Percentiles rank a stretch among this genome's conserved stretches.
Conservation (phyloP, 495 filamentous ascomycete genomes). For the Aspergillus incahuasiensis region DNA sequence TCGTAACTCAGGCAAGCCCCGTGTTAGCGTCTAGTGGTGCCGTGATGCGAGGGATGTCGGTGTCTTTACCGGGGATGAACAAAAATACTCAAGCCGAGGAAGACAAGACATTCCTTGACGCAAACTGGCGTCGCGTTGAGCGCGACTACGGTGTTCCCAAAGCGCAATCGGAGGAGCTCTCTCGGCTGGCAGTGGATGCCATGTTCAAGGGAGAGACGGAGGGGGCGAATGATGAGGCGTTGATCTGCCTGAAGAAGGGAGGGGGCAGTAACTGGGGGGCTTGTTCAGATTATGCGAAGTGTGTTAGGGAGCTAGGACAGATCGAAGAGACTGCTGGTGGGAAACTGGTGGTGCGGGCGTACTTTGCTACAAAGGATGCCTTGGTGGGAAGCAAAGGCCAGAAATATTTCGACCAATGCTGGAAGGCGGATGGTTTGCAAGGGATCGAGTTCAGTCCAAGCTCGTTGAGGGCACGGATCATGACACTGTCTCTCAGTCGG, state of each 20-base stretch:
- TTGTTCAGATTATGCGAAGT: conserved; percentile 28
- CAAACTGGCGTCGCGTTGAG: conserved; percentile 18
- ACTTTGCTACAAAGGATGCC: conserved; percentile 26
- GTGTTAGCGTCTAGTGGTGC: conserved; percentile 20
- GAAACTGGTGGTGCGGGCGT: conserved; percentile 17
- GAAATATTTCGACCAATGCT: conserved; percentile 31
- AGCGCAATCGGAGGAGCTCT: conserved; percentile 21
- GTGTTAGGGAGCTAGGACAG: conserved; percentile 15
- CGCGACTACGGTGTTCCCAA: conserved; percentile 17
- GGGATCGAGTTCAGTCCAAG: conserved; percentile 17
- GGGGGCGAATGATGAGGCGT: conserved; percentile 32
- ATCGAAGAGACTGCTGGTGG: background rate
- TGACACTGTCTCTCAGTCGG: conserved; percentile 25
- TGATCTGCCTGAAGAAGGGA: conserved; percentile 28
- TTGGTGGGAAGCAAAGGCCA: conserved; percentile 29
- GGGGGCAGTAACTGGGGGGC: conserved; percentile 21
- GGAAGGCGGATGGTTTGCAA: conserved; percentile 12
- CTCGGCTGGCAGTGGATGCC: conserved; percentile 11
- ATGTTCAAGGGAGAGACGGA: conserved; percentile 27
- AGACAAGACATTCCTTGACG: conserved; percentile 7
- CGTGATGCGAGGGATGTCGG: conserved; percentile 8
- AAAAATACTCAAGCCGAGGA: background rate
- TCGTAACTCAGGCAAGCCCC: conserved; percentile 24
- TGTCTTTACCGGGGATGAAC: background rate
- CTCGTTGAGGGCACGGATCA: conserved; percentile 23